A percentile compares a stretch with the other conserved stretches of the same genome.
These are phyloP conservation scores for Alternaria burnsii DNA, from an alignment of 2,329 filamentous ascomycete genomes.

Conservation along the genomic window DNA sequence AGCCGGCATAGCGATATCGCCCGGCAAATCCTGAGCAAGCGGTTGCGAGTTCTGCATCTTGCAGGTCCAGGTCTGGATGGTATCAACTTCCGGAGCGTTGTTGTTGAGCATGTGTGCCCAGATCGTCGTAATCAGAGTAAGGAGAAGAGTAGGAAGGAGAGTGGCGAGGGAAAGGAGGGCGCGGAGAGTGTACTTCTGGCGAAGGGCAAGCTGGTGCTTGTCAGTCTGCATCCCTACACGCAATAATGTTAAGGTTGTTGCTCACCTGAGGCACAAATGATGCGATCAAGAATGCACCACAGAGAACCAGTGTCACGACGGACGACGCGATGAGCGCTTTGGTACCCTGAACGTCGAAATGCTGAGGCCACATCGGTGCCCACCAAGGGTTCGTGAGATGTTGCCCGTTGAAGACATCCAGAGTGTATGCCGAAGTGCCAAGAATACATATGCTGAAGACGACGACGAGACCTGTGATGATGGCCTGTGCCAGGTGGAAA, in stretches of 20 bases:
- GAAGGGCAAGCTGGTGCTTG: constrained; percentile 40
- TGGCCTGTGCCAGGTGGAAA: constrained; percentile 46
- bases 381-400: constrained; percentile 57
- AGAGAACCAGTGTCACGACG: constrained; percentile 51
- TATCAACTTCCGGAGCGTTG: constrained; percentile 45
- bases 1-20: constrained; percentile 33
- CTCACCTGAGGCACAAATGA: constrained; percentile 48
- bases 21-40: constrained; percentile 22
- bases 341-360: constrained; percentile 57
- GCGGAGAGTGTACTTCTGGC: constrained; percentile 48
- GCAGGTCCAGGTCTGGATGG: constrained; percentile 53
- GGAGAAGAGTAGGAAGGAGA: constrained; percentile 48
- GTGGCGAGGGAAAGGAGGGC: constrained; percentile 49
- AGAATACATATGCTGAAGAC: constrained; percentile 54
- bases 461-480: constrained; percentile 49
- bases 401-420: constrained; percentile 55
- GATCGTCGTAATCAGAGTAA: constrained; percentile 53
- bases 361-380: constrained; percentile 58
- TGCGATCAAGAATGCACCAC: constrained; percentile 44
- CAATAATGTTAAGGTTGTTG: background rate
- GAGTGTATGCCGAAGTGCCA: constrained; percentile 54
- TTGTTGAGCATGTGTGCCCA: constrained; percentile 52
- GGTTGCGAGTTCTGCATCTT: constrained; percentile 44
- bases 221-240: constrained; percentile 13
- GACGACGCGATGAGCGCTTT: constrained; percentile 53